Conservation (phyloP, 1,284 basidiomycete genomes). For the Phaffia rhodozyma region DNA sequence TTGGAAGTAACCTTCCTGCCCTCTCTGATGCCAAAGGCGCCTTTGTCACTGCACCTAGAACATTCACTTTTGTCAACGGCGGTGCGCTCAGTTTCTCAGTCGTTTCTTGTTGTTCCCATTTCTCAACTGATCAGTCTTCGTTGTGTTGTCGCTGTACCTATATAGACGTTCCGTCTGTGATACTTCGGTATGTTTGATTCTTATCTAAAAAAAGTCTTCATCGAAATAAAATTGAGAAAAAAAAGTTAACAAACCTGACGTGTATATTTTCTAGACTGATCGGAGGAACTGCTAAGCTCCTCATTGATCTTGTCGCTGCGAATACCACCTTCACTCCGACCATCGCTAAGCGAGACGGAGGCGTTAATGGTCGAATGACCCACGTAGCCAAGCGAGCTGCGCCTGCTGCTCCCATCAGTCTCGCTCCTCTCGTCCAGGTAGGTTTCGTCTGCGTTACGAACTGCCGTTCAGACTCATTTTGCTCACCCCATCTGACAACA, state of each 20-base stretch:
- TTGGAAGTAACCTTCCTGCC: slow-evolving; percentile 25
- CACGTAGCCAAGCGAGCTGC: slow-evolving; percentile 11
- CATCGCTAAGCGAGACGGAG: slow-evolving; percentile 18
- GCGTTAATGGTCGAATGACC: background rate
- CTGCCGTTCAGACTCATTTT: background rate
- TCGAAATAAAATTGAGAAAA: no score
- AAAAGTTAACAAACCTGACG: no score
- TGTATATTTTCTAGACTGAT: slow-evolving; percentile 33
- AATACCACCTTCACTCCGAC: slow-evolving; percentile 29
- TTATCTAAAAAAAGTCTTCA: no score
- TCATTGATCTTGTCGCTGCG: slow-evolving; percentile 39
- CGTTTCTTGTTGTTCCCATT: no score
- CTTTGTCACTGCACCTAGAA: slow-evolving; percentile 26
- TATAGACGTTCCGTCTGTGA: slow-evolving; percentile 12
- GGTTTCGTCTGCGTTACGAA: background rate
- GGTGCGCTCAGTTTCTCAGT: slow-evolving; percentile 28
- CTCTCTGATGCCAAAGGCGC: slow-evolving; percentile 20
- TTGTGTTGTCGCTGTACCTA: no score
- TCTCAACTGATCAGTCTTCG: no score
- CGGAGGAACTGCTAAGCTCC: slow-evolving; percentile 46
- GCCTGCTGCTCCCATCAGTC: background rate
- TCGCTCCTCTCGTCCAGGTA: slow-evolving; percentile 1
- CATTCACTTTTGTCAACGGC: slow-evolving; percentile 44
- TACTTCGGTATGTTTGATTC: no score
- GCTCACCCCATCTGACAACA: background rate